phyloP scores from a whole-genome alignment of 139 green algal genomes.

The Raphidocelis subcapitata region DNA sequence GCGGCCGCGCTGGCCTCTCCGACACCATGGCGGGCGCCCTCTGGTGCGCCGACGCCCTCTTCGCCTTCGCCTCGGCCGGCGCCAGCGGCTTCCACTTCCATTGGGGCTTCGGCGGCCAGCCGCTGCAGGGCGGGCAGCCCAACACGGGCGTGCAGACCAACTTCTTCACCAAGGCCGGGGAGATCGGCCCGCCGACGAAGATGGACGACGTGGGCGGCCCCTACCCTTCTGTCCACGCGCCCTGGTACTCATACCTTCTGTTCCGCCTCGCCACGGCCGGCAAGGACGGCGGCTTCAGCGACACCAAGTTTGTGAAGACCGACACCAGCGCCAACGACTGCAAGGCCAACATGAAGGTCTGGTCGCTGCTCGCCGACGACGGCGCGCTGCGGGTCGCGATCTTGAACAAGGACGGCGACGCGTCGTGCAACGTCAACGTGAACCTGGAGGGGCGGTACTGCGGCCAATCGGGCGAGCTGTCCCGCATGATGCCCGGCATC shows the following conservation, averaged over 20 bases:
- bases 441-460: background rate
- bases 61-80: conserved; percentile 4
- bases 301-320: background rate
- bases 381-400: conserved; percentile 2
- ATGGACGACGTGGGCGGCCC: background rate
- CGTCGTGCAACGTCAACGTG: background rate
- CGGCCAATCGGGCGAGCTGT: background rate
- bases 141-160: conserved; percentile 11
- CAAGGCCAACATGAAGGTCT: conserved; percentile 6
- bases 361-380: background rate
- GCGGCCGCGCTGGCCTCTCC: background rate
- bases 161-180: conserved; percentile 2
- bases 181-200: background rate
- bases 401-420: conserved; percentile 1
- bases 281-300: background rate
- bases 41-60: conserved; percentile 4
- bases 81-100: conserved; percentile 12
- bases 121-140: background rate
- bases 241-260: background rate
- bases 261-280: background rate
- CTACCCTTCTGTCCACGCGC: conserved; percentile 8
- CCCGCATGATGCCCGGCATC: background rate
- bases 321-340: background rate
- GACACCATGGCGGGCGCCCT: background rate
- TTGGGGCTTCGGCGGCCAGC: conserved; percentile 6